A percentile compares a stretch with the other conserved stretches of the same genome.
Evolutionary conservation across 106 monocot species (phyloP).

Genomic region (Acorus gramineus): DNA sequence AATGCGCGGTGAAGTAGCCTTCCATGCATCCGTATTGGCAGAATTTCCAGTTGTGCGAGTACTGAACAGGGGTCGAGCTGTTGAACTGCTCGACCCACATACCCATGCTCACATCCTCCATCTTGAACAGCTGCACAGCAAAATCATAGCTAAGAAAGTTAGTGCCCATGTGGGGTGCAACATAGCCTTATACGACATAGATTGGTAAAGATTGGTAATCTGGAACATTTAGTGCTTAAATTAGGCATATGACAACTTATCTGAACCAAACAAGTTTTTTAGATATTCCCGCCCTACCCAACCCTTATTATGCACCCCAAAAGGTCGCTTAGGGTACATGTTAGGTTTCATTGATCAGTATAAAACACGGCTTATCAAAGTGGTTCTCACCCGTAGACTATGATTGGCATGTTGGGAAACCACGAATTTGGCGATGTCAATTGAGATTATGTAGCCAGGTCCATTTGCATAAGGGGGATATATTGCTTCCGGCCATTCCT

Average conservation of each 20-base stretch:
- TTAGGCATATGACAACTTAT: no score
- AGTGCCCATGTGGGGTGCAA: no score
- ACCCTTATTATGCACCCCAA: no score
- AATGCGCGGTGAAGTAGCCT: conserved; percentile 81
- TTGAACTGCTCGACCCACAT: conserved; percentile 98
- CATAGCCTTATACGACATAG: no score
- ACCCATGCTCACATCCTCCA: conserved; percentile 99
- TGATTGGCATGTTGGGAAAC: conserved; percentile 50
- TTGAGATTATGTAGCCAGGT: conserved; percentile 85
- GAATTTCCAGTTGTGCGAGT: conserved; percentile 78
- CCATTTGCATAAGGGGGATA: conserved; percentile 93
- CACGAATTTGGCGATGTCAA: conserved; percentile 58
- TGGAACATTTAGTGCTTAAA: no score
- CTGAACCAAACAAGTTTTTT: no score
- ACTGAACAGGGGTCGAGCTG: conserved; percentile 34
- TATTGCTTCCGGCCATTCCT: conserved; percentile 92
- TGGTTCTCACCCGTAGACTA: conserved; percentile 40
- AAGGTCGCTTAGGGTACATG: no score
- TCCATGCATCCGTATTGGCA: conserved; percentile 92
- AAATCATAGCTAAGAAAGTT: neutral
- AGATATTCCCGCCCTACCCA: no score
- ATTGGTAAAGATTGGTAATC: no score
- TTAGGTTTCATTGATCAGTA: no score
- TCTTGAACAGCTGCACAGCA: conserved; percentile 87
- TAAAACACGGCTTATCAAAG: no score